Evolutionary conservation across 805 yeast species (phyloP).

Genomic region (Wickerhamomyces alni): DNA sequence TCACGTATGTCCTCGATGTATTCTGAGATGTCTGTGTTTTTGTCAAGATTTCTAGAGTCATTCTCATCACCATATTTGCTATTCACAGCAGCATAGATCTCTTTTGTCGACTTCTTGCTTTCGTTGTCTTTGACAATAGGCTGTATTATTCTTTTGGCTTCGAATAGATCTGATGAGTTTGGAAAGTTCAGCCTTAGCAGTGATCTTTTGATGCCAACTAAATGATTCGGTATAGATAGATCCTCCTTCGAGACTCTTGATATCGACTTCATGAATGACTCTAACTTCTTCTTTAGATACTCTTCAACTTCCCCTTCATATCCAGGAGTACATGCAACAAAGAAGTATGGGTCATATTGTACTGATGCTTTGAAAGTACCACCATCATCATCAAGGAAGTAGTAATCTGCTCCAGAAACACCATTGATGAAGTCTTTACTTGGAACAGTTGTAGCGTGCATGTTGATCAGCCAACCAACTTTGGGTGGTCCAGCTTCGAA

Average conservation of each 20-base stretch:
- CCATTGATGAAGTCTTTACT: slow-evolving; percentile 58
- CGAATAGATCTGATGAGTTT: slow-evolving; percentile 65
- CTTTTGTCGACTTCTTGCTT: slow-evolving; percentile 53
- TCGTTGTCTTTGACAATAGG: slow-evolving; percentile 71
- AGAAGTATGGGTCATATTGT: slow-evolving; percentile 83
- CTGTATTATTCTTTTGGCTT: slow-evolving; percentile 61
- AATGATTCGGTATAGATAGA: slow-evolving; percentile 75
- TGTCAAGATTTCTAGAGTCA: slow-evolving; percentile 12
- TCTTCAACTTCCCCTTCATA: slow-evolving; percentile 74
- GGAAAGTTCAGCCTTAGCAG: slow-evolving; percentile 67
- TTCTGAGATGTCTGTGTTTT: slow-evolving; percentile 48
- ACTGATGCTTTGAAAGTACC: slow-evolving; percentile 87
- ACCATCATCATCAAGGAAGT: slow-evolving; percentile 93
- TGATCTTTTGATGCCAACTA: slow-evolving; percentile 64
- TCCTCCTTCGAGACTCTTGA: slow-evolving; percentile 68
- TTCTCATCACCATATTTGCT: slow-evolving; percentile 23
- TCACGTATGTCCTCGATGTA: slow-evolving; percentile 79
- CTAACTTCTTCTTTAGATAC: slow-evolving; percentile 61
- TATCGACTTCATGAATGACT: slow-evolving; percentile 52
- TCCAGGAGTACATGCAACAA: slow-evolving; percentile 57
- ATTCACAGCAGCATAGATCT: slow-evolving; percentile 55
- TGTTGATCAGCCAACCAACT: slow-evolving; percentile 89
- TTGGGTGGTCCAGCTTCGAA: slow-evolving; percentile 63
- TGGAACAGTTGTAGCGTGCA: slow-evolving; percentile 80
- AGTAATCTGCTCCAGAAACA: slow-evolving; percentile 85